Percentiles rank a stretch among this genome's conserved stretches.
These are phyloP conservation scores for Epipyxis sp. DNA, from an alignment of 108 stramenopile genomes.

Conservation along the genomic window DNA sequence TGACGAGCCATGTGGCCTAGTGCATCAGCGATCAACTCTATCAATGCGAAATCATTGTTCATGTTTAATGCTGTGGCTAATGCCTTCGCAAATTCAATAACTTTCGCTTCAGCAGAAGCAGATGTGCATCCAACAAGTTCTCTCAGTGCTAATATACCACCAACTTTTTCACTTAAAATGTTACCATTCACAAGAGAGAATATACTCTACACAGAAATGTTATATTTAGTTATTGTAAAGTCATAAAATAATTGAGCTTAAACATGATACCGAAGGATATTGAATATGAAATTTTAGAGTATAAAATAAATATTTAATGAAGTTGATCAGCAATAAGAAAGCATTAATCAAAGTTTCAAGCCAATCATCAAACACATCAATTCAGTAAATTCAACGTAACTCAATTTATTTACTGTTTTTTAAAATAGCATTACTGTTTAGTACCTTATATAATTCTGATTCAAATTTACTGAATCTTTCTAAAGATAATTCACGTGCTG, in stretches of 20 bases:
- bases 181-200: constrained; percentile 7
- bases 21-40: constrained; percentile 71
- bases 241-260: no score
- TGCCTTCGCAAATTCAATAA: constrained; percentile 83
- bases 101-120: constrained; percentile 74
- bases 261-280: no score
- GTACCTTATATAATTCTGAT: constrained; percentile 46
- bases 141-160: constrained; percentile 54
- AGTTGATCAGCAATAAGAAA: background rate
- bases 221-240: no score
- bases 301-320: no score
- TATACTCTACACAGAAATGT: no score
- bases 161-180: constrained; percentile 39
- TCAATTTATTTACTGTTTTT: background rate
- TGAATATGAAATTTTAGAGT: no score
- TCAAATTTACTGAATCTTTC: constrained; percentile 55
- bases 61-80: constrained; percentile 65
- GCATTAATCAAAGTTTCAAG: background rate
- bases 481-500: constrained; percentile 47
- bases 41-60: constrained; percentile 71
- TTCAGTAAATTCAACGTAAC: background rate
- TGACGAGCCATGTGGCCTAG: constrained; percentile 83
- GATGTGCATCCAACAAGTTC: constrained; percentile 65
- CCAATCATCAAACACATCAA: constrained; percentile 24
- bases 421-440: constrained; percentile 42